Conservation (phyloP, 2,329 filamentous ascomycete genomes). For the Fusarium virguliforme region DNA sequence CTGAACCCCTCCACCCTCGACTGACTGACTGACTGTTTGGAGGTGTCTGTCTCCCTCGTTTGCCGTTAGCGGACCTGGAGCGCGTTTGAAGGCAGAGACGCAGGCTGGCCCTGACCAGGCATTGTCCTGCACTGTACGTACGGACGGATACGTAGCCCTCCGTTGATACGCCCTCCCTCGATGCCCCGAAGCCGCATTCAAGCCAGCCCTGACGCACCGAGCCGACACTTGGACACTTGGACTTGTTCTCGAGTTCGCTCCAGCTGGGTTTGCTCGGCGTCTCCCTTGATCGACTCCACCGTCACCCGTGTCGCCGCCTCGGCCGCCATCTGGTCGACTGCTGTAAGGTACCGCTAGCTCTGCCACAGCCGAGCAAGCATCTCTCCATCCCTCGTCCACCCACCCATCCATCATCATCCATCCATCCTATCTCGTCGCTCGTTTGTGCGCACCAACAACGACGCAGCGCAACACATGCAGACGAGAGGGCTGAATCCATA, state of each 20-base stretch:
- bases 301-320: conserved; percentile 30
- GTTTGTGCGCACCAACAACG: conserved; percentile 10
- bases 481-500: conserved; percentile 6
- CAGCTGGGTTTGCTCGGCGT: conserved; percentile 34
- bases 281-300: conserved; percentile 42
- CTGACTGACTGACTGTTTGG: conserved; percentile 5
- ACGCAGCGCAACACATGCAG: conserved; percentile 9
- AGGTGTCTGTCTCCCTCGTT: conserved; percentile 19
- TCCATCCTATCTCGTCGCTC: conserved; percentile 7
- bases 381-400: conserved; percentile 3
- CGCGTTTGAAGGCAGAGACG: conserved; percentile 20
- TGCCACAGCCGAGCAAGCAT: conserved; percentile 27
- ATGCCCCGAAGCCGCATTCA: conserved; percentile 3
- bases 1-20: conserved; percentile 28
- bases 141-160: conserved; percentile 13
- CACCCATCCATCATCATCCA: conserved; percentile 9
- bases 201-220: conserved; percentile 17
- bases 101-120: conserved; percentile 10
- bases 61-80: conserved; percentile 30
- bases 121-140: no score
- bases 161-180: conserved; percentile 5
- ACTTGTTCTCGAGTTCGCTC: conserved; percentile 14
- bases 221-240: conserved; percentile 14
- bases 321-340: conserved; percentile 39
- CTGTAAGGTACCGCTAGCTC: conserved; percentile 44